Percentiles rank a stretch among this genome's conserved stretches.
phyloP scores from a whole-genome alignment of 805 yeast genomes.

The Cyberlindnera samutprakarnensis region DNA sequence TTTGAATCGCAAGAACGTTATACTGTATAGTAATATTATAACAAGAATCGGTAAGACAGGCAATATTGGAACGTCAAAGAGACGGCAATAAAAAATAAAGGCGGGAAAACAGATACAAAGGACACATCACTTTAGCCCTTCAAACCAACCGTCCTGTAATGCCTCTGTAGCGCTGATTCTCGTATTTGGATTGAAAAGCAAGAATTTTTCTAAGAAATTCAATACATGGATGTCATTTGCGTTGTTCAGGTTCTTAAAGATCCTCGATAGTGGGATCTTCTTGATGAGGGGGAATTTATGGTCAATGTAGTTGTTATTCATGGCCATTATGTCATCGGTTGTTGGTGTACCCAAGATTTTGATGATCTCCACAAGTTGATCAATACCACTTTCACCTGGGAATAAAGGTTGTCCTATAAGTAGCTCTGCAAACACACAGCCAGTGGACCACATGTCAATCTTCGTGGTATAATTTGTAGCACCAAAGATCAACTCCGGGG shows the following conservation, averaged over 20 bases:
- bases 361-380: conserved; percentile 93
- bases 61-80: too few species aligned
- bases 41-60: too few species aligned
- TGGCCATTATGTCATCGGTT: conserved; percentile 81
- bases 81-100: too few species aligned
- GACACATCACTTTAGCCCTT: conserved; percentile 33
- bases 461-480: conserved; percentile 95
- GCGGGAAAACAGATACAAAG: not conserved
- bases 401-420: conserved; percentile 93
- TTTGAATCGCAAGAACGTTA: too few species aligned
- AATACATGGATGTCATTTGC: conserved; percentile 39
- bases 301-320: conserved; percentile 97
- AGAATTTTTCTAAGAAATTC: conserved; percentile 44
- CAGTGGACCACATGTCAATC: conserved; percentile 96
- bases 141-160: conserved; percentile 45
- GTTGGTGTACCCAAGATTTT: conserved; percentile 95
- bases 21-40: too few species aligned
- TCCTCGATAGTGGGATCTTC: conserved; percentile 64
- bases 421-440: conserved; percentile 97
- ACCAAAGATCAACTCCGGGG: conserved; percentile 96
- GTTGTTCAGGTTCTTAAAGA: conserved; percentile 45
- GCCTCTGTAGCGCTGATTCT: conserved; percentile 55
- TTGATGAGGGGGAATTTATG: conserved; percentile 88
- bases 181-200: conserved; percentile 62
- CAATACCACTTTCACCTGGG: conserved; percentile 97